Evolutionary conservation across 2,329 filamentous ascomycete genomes (phyloP), one percentile per base, ranked within the genome.

Genomic region (Parastagonospora nodorum): DNA sequence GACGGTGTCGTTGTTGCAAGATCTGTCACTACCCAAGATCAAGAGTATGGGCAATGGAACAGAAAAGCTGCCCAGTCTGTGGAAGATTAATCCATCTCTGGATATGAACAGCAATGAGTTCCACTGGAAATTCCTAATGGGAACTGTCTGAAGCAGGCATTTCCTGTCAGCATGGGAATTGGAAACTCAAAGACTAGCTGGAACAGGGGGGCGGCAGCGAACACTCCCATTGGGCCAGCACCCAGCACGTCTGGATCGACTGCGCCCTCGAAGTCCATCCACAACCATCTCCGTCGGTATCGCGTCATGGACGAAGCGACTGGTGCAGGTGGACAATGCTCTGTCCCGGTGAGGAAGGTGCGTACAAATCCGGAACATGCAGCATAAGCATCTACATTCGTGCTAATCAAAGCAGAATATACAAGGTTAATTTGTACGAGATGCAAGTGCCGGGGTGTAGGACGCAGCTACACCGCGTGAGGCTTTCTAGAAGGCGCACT

Each of bases 121-220:
- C 41, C 63, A 62, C 29, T 72, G 69, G 69, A 69, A 64, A 14
- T 72, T 73, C 39, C 33, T 73, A 11, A 63, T 67, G 45, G 69
- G 69, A 2, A 66, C 62, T 8, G 51, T 70, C 14, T 72, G 57
- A 71, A 35, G 15, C 11, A 6, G 8, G 12, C 14, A 33, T 16
- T 12, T 39, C 16, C 10, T 24, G 19, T 24, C 19, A 27, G 37
- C 8, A 39, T 6, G 11, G 10, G 10, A 11, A 8, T 36, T 36
- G 11, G 8, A 11, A 36, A 8, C 14, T 11, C 33, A 36, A 36
- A 11, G 14, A 36, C 11, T 8, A 36, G 33, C 11, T 37, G 7
- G 19, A 16, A 19, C 30, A 24, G 3, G 19, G 3, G 5, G 19
- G 3, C 3, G 3, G 19, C 19, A 24, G 19, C 19, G 19, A 24